phyloP scores from a whole-genome alignment of 192 early-diverging fungal genomes.

The Coemansia sp. region DNA sequence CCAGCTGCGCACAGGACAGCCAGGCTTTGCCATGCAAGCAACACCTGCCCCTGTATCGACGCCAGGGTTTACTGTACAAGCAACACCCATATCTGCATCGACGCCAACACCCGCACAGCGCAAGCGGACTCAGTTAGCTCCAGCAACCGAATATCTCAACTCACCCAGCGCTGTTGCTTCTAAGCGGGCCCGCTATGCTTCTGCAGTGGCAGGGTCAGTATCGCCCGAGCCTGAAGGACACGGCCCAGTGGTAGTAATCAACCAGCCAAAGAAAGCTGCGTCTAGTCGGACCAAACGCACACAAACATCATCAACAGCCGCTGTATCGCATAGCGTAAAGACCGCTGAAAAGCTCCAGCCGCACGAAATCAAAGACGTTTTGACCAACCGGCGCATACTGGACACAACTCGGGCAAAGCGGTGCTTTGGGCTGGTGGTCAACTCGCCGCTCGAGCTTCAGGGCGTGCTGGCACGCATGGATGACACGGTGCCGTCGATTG shows the following conservation, averaged over 20 bases:
- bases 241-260: not conserved
- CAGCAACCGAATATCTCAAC: not conserved
- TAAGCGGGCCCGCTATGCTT: constrained; percentile 1
- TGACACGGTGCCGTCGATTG: constrained; percentile 11
- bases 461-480: constrained; percentile 7
- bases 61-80: too few relatives aligned
- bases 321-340: not conserved
- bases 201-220: not conserved
- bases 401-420: constrained; percentile 11
- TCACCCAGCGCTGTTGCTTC: not conserved
- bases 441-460: constrained; percentile 14
- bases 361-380: constrained; percentile 1
- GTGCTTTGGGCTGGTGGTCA: not conserved
- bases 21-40: not conserved
- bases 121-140: constrained; percentile 9
- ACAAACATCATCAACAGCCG: not conserved
- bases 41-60: not conserved
- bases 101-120: constrained; percentile 14
- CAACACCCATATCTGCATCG: not conserved
- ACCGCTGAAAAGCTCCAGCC: not conserved
- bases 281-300: not conserved
- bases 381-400: constrained; percentile 14
- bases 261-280: constrained; percentile 1
- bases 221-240: not conserved
- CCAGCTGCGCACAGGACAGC: constrained; percentile 25